Base-by-base conservation (phyloP, 2,329 filamentous ascomycete species). In the Fusarium incarnatum region DNA sequence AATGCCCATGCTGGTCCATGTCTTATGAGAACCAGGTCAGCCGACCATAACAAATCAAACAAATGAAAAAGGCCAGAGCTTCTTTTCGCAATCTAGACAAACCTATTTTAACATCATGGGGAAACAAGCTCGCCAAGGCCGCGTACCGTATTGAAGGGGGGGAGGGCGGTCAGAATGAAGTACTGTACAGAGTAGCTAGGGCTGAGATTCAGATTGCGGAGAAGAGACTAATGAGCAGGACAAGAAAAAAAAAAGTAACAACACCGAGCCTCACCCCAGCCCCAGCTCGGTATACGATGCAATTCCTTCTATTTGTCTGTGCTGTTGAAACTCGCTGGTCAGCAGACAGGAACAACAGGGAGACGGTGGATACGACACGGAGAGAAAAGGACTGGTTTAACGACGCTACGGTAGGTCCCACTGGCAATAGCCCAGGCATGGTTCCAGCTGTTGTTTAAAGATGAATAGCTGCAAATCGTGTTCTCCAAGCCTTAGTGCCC, bases 151-250 rank as follows among this genome's bases (percentile, higher is more conserved):
- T 28, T 49, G 30, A 45, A 18, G 23, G 45, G 28, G 16, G 28
- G 23, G 60, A 64, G 49, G 45, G 55, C 48, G 63, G 63, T 67
- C 59, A 66, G 23, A 40, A 41, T 34, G 23, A 52, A 48, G n/a
- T 55, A 13, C 28, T 30, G 28, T 30, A 25, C 25, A 9, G 25
- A 25, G 25, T 25, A 64, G 54, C 67, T 70, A 70, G 63, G 62
- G 67, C 62, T 70, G 54, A 70, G 54, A 56, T 70, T 32, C 54
- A 64, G 56, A 64, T 68, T 70, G 67, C 47, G 67, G 67, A 70
- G 67, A 66, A 58, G 18, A 40, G 42, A n/a, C 25, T n/a, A 28
- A 34, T 63, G 27, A 60, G 52, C 30, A 56, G 46, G 44, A 49
- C 30, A 37, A 16, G 20, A 23, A 50, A 10, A 23, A 10, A 23